A percentile compares a stretch with the other conserved stretches of the same genome.
Evolutionary conservation across 1,284 basidiomycete species (phyloP).

Genomic region (Malassezia globosa): DNA sequence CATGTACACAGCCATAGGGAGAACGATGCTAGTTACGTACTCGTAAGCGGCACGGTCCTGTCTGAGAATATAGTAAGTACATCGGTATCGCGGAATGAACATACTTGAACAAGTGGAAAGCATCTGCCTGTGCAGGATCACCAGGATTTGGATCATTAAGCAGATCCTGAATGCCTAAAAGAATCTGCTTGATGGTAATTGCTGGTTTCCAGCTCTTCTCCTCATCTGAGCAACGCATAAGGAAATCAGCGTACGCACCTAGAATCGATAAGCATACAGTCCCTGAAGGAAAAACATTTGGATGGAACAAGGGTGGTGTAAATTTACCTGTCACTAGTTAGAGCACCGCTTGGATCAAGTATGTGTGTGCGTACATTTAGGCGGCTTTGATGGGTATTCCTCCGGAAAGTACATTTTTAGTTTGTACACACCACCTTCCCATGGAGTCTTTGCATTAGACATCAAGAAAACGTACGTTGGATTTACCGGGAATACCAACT

Average conservation of each 20-base stretch:
- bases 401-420: conserved; percentile 60
- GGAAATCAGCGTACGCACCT: conserved; percentile 14
- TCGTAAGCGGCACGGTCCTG: conserved; percentile 42
- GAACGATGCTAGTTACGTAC: conserved; percentile 16
- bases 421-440: conserved; percentile 92
- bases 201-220: conserved; percentile 99
- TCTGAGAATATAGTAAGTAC: not conserved
- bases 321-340: too few relatives aligned
- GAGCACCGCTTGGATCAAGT: conserved; percentile 3
- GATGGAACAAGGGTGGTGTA: conserved; percentile 86
- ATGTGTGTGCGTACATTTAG: conserved; percentile 69
- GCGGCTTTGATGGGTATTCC: conserved; percentile 79
- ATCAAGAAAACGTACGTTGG: conserved; percentile 31
- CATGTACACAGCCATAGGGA: too few relatives aligned
- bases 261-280: conserved; percentile 96
- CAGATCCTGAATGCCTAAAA: conserved; percentile 87
- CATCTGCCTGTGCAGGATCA: conserved; percentile 91
- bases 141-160: conserved; percentile 86
- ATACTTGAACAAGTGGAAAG: conserved; percentile 94
- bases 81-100: too few relatives aligned
- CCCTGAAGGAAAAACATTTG: conserved; percentile 96
- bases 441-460: conserved; percentile 61
- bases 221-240: conserved; percentile 58
- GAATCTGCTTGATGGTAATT: conserved; percentile 95
- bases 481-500: conserved; percentile 56